Percentiles rank a stretch among this genome's conserved stretches.
phyloP scores from a whole-genome alignment of 768 basidiomycete genomes.

The Panus rudis region DNA sequence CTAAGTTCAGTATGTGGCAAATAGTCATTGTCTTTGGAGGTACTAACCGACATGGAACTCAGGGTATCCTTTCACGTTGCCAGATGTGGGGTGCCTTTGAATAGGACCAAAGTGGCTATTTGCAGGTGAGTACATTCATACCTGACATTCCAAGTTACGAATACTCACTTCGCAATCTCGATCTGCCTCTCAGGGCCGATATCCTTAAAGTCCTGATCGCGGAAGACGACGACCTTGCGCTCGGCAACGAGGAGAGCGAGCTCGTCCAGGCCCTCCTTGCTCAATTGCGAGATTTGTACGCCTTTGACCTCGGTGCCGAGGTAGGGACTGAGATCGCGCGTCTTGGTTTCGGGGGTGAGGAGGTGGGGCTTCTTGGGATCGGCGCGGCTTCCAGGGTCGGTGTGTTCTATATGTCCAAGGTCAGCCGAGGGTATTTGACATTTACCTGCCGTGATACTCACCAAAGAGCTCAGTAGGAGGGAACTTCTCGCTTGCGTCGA shows the following conservation, averaged over 20 bases:
- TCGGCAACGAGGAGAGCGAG: constrained; percentile 36
- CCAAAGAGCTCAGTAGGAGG: constrained; percentile 42
- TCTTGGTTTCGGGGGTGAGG: constrained; percentile 31
- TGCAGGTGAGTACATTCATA: background rate
- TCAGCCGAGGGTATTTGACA: background rate
- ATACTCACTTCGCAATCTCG: constrained; percentile 31
- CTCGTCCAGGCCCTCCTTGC: constrained; percentile 38
- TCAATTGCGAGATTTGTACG: constrained; percentile 46
- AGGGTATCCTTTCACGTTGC: constrained; percentile 47
- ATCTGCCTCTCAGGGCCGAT: constrained; percentile 45
- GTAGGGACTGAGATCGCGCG: constrained; percentile 40
- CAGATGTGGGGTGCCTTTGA: constrained; percentile 31
- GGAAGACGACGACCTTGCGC: constrained; percentile 47
- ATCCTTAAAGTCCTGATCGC: constrained; percentile 59
- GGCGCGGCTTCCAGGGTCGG: constrained; percentile 40
- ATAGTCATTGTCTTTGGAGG: too few relatives aligned
- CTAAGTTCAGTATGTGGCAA: background rate
- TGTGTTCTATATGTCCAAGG: constrained; percentile 28
- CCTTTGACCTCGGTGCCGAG: constrained; percentile 45
- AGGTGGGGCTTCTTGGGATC: constrained; percentile 46
- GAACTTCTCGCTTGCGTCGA: constrained; percentile 42
- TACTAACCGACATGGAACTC: constrained; percentile 50
- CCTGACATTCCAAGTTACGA: background rate
- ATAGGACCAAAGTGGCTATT: constrained; percentile 21
- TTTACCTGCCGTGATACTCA: constrained; percentile 14